Evolutionary conservation across 106 monocot species (phyloP), one percentile per base, ranked within the genome.

Genomic region (Alisma plantagoaquatica): DNA sequence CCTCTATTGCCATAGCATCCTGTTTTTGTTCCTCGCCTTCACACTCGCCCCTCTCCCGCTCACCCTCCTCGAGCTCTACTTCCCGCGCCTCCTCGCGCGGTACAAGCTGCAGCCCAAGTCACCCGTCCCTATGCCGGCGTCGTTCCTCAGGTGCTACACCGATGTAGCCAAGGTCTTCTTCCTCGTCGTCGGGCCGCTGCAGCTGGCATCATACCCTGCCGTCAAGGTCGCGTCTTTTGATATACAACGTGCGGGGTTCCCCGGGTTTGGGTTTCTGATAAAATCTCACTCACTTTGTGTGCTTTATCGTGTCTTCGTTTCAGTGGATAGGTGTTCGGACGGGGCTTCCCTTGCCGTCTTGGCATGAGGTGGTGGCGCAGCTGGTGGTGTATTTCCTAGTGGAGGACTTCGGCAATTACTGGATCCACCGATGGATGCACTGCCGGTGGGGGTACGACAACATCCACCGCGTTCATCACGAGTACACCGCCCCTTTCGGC

Each of bases 61-160:
- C 22, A 72, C 88, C 50, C 57, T 84, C 24, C 20, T 84, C 58
- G 94, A 94, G 70, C 59, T 94, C 75, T n/a, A 55, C 22, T 6
- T 41, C 23, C 72, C 73, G 9, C 33, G 56, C 3, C 20, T 60
- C 41, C 52, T 88, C 10, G 12, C 28, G 27, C 54, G 52, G 21
- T 90, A 65, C 82, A 98, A 98, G 82, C 48, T 98, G 71, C 98
- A 98, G 77, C 98, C 89, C 1, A 89, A 81, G 73, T 61, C 73
- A 31, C 64, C 27, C 3, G 67, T 74, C 43, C 30, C 80, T 2
- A n/a, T n/a, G n/a, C 43, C 60, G 3, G 46, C 67, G 25, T 54
- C 72, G 44, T 79, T 90, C 62, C 24, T 75, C 65, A 57, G 65
- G 16, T 98, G 98, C 68, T 98, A 90, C 54, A 59, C 43, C 31